phyloP scores from a whole-genome alignment of 352 stramenopile genomes.

The Phytopythium ostracodes region DNA sequence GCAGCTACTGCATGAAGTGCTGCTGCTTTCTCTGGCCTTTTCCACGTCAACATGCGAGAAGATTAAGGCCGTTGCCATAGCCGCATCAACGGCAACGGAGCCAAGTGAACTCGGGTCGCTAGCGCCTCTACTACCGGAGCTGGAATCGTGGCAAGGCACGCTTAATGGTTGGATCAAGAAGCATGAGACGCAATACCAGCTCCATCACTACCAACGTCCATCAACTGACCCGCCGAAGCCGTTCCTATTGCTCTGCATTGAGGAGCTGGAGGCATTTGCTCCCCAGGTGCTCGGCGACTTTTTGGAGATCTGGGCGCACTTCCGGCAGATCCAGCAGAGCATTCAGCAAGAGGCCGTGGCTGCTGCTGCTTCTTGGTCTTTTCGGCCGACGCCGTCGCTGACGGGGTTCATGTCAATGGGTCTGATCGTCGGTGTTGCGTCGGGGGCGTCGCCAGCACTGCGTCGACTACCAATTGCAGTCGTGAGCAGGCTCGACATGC shows the following conservation, averaged over 20 bases:
- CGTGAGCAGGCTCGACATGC: slow-evolving; percentile 49
- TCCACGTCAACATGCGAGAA: background rate
- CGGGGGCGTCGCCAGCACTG: slow-evolving; percentile 56
- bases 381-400: background rate
- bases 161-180: slow-evolving; percentile 2
- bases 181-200: slow-evolving; percentile 34
- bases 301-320: slow-evolving; percentile 67
- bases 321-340: slow-evolving; percentile 12
- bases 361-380: background rate
- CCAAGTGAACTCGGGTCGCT: background rate
- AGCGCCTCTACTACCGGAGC: background rate
- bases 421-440: slow-evolving; percentile 68
- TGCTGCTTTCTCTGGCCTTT: slow-evolving; percentile 23
- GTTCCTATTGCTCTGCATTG: slow-evolving; percentile 70
- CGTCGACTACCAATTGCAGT: slow-evolving; percentile 58
- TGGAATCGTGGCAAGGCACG: background rate
- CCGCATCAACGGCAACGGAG: no score
- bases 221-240: slow-evolving; percentile 15
- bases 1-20: slow-evolving; percentile 38
- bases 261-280: slow-evolving; percentile 64
- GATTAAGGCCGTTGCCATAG: background rate
- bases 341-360: slow-evolving; percentile 14
- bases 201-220: slow-evolving; percentile 11
- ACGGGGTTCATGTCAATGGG: slow-evolving; percentile 29
- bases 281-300: slow-evolving; percentile 62